phyloP scores from a whole-genome alignment of 202 grass and related monocot species.

The Sporobolus alterniflorus region DNA sequence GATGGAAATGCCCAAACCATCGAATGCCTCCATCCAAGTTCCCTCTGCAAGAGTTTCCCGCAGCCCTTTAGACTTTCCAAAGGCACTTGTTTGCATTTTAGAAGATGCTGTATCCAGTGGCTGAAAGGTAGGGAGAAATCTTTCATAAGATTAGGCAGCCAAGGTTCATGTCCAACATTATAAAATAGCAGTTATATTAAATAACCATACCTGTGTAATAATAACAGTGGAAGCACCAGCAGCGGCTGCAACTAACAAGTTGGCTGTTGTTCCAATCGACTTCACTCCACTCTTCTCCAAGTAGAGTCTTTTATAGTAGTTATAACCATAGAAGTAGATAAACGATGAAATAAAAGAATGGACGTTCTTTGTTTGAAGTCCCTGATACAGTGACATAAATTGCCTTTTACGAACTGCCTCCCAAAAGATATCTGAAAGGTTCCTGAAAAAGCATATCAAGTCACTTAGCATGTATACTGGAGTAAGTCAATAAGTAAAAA shows the following conservation, averaged over 20 bases:
- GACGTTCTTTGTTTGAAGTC: slow-evolving; percentile 88
- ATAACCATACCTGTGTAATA: slow-evolving; percentile 66
- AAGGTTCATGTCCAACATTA: slow-evolving; percentile 1
- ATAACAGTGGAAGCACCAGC: slow-evolving; percentile 92
- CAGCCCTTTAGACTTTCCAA: slow-evolving; percentile 94
- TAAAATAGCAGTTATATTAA: not conserved
- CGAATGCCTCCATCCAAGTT: slow-evolving; percentile 83
- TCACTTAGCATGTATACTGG: slow-evolving; percentile 22
- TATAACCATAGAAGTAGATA: slow-evolving; percentile 96
- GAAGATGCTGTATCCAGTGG: slow-evolving; percentile 95
- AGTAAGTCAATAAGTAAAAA: not conserved
- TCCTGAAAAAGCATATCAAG: slow-evolving; percentile 50
- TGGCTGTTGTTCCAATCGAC: slow-evolving; percentile 85
- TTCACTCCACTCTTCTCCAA: slow-evolving; percentile 85
- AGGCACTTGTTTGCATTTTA: slow-evolving; percentile 98
- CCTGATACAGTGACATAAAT: slow-evolving; percentile 91
- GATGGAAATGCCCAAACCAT: slow-evolving; percentile 93
- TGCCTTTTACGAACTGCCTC: slow-evolving; percentile 83
- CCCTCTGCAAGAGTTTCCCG: slow-evolving; percentile 80
- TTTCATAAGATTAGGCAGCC: slow-evolving; percentile 17
- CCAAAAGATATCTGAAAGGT: slow-evolving; percentile 95
- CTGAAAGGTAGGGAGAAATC: slow-evolving; percentile 38
- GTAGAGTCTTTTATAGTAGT: slow-evolving; percentile 93
- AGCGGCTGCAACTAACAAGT: slow-evolving; percentile 89
- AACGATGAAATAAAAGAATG: slow-evolving; percentile 96